Evolutionary conservation across 164 flowering plant species (phyloP).

Genomic region (Euptelea pleiosperma): DNA sequence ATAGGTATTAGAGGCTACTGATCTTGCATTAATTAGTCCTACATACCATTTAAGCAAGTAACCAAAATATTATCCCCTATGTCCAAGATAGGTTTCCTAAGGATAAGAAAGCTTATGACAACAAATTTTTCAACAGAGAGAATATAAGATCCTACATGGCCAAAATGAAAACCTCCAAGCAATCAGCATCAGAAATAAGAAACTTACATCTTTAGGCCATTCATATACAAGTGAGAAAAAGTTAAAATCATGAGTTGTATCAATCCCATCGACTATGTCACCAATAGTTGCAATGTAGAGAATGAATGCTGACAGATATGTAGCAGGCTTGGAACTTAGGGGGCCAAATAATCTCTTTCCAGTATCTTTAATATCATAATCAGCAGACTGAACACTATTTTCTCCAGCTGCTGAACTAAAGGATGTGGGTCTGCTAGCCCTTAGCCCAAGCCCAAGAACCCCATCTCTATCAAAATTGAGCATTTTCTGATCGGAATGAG

Average conservation of each 20-base stretch:
- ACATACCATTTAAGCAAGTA: too few relatives aligned
- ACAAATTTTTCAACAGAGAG: not conserved
- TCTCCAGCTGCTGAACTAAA: conserved; percentile 45
- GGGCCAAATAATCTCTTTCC: conserved; percentile 78
- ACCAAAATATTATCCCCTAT: too few relatives aligned
- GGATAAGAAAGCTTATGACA: not conserved
- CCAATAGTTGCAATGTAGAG: conserved; percentile 97
- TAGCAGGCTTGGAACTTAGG: conserved; percentile 64
- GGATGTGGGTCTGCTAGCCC: conserved; percentile 38
- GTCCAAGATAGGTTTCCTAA: not conserved
- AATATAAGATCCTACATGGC: not conserved
- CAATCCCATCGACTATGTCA: conserved; percentile 97
- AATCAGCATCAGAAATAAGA: not conserved
- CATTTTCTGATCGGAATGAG: conserved; percentile 39
- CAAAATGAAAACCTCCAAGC: not conserved
- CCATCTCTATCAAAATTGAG: conserved; percentile 52
- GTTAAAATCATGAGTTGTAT: conserved; percentile 99
- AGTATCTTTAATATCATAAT: conserved; percentile 63
- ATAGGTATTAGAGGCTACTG: too few relatives aligned
- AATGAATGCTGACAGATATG: conserved; percentile 90
- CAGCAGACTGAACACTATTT: conserved; percentile 32
- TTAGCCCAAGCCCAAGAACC: conserved; percentile 88
- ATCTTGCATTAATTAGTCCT: too few relatives aligned
- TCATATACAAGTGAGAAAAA: conserved; percentile 92
- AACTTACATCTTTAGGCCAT: conserved; percentile 93